Evolutionary conservation across 345 rosid species (phyloP).

Genomic region (Gossypium australe): DNA sequence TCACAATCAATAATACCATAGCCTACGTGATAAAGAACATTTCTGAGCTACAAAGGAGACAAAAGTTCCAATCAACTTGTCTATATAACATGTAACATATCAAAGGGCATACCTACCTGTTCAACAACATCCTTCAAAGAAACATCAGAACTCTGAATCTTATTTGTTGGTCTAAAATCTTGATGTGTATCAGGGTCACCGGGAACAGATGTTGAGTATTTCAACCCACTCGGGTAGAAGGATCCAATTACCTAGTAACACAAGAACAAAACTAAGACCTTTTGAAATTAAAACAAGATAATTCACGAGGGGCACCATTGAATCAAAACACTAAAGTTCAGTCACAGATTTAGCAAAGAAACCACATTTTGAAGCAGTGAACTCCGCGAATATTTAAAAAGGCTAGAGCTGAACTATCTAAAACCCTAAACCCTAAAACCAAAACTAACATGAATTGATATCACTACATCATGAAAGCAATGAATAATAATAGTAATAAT

Average conservation of each 20-base stretch:
- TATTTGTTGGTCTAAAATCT: constrained; percentile 67
- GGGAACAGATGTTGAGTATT: constrained; percentile 48
- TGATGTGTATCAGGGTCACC: constrained; percentile 80
- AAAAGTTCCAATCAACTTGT: not conserved
- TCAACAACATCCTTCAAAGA: constrained; percentile 69
- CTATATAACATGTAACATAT: not conserved
- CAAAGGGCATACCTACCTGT: constrained; percentile 37
- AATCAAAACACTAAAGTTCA: too few species aligned
- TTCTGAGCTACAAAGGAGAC: not conserved
- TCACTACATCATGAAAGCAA: not conserved
- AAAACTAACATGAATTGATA: not conserved
- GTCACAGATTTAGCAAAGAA: too few species aligned
- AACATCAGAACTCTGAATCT: constrained; percentile 40
- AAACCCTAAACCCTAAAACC: not conserved
- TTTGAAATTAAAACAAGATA: not conserved
- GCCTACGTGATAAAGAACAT: not conserved
- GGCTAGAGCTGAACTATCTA: not conserved
- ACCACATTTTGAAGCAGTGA: too few species aligned
- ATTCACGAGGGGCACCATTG: too few species aligned
- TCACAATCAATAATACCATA: not conserved
- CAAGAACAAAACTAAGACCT: not conserved
- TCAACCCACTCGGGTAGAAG: constrained; percentile 33
- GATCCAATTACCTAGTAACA: constrained; percentile 44
- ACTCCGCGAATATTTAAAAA: too few species aligned
- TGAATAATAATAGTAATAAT: not conserved